Conservation (phyloP, 106 monocot genomes). For the Dendrobium catenatum region DNA sequence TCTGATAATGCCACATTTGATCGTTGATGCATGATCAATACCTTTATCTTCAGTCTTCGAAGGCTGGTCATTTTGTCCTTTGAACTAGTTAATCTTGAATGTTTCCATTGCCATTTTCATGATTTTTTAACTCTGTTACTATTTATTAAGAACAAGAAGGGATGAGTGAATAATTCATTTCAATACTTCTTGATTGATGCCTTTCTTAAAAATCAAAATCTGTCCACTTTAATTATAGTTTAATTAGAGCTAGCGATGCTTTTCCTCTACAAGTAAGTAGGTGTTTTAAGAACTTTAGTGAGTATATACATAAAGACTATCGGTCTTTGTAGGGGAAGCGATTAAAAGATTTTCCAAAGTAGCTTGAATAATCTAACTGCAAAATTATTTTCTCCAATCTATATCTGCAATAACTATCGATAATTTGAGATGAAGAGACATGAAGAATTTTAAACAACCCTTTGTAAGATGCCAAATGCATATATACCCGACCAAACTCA, state of each 20-base stretch:
- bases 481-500: not conserved
- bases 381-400: constrained; percentile 65
- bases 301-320: constrained; percentile 60
- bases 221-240: too few species aligned
- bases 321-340: constrained; percentile 23
- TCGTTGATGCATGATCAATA: too few species aligned
- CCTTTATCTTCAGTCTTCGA: too few species aligned
- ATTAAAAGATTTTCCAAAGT: constrained; percentile 67
- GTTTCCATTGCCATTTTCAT: too few species aligned
- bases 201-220: too few species aligned
- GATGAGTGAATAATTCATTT: too few species aligned
- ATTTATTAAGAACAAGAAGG: too few species aligned
- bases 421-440: constrained; percentile 25
- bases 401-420: constrained; percentile 23
- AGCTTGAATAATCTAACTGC: constrained; percentile 50
- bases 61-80: too few species aligned
- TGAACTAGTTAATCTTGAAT: too few species aligned
- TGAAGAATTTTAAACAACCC: constrained; percentile 58
- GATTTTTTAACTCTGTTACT: too few species aligned
- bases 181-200: too few species aligned
- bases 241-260: not conserved
- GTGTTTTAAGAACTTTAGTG: constrained; percentile 46
- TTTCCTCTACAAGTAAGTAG: constrained; percentile 32
- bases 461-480: constrained; percentile 50
- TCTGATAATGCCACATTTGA: too few species aligned